Evolutionary conservation across 495 filamentous ascomycete species (phyloP), one percentile per base, ranked within the genome.

Genomic region (Aspergillus campestris): DNA sequence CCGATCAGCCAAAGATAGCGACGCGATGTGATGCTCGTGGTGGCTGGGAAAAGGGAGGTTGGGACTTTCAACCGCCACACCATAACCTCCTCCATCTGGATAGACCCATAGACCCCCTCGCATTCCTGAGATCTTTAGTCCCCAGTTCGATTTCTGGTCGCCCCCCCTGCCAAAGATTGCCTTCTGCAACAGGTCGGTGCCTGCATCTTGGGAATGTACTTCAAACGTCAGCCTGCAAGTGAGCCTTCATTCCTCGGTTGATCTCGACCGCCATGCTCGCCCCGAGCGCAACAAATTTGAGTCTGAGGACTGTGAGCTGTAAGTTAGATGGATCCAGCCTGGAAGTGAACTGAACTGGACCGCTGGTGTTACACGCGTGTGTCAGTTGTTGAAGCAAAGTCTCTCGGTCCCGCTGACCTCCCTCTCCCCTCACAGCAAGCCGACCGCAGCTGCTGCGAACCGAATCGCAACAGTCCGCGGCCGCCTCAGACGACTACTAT

Each of bases 401-500:
- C 40, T 32, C 27, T 42, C 49, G 50, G 14, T 55, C 42, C 9
- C 32, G 29, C 45, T 47, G 40, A 37, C 38, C 18, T 24, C 4
- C 18, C 18, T 50, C 24, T 44, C 36, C 30, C 30, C 29, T 34
- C 18, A 24, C 41, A 79, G 74, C 72, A 59, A 73, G 62, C 59
- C 70, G 61, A 55, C 76, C 75, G 36, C 77, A 78, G 57, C 51
- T 83, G 35, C 59, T 70, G 13, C 70, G 74, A 45, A 62, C 70
- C 40, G 55, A 68, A 47, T 82, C 79, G 1, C 69, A 70, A 47
- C 81, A 81, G 52, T 84, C 79, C 36, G 62, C 79, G 40, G 69
- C 80, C 38, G 81, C 80, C 37, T 82, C 81, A 34, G 79, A 84
- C 65, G 77, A 83, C 62, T 83, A 83, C 60, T 81, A 78, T 56